Evolutionary conservation across 768 basidiomycete genomes (phyloP).

Genomic region (Leccinum boreale): DNA sequence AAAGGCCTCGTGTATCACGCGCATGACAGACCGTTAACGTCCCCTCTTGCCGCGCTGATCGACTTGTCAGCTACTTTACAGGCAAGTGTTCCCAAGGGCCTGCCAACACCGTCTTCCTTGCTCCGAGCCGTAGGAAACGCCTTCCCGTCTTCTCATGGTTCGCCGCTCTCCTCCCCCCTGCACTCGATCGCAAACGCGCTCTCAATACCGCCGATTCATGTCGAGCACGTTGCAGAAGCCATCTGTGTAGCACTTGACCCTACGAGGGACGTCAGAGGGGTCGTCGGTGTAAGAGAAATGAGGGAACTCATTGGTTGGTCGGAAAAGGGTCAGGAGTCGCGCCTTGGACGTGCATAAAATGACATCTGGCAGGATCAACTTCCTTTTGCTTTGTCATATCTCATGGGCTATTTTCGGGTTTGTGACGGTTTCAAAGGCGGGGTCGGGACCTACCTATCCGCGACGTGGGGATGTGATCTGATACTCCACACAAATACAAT

Average conservation of each 20-base stretch:
- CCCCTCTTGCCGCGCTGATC: constrained; percentile 78
- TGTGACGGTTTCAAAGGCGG: constrained; percentile 15
- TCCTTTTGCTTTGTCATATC: constrained; percentile 2
- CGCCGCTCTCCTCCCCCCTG: constrained; percentile 44
- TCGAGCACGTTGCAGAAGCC: constrained; percentile 91
- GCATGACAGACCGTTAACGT: constrained; percentile 85
- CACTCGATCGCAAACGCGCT: constrained; percentile 75
- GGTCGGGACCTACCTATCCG: constrained; percentile 17
- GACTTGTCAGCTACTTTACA: constrained; percentile 79
- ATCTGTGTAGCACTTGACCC: constrained; percentile 62
- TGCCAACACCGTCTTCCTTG: constrained; percentile 65
- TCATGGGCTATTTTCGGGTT: constrained; percentile 15
- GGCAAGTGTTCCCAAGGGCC: constrained; percentile 46
- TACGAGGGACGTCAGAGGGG: constrained; percentile 51
- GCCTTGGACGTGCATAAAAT: constrained; percentile 13
- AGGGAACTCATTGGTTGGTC: constrained; percentile 71
- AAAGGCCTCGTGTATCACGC: constrained; percentile 95
- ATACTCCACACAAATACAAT: constrained; percentile 9
- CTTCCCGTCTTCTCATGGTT: constrained; percentile 30
- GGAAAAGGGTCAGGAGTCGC: constrained; percentile 29
- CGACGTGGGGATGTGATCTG: constrained; percentile 17
- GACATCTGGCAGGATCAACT: constrained; percentile 7
- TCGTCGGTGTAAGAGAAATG: constrained; percentile 71
- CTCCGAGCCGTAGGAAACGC: constrained; percentile 50
- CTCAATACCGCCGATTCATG: constrained; percentile 87